Base-by-base conservation (phyloP, 1,284 basidiomycete genomes). In the Cutaneotrichosporon mucoides region DNA sequence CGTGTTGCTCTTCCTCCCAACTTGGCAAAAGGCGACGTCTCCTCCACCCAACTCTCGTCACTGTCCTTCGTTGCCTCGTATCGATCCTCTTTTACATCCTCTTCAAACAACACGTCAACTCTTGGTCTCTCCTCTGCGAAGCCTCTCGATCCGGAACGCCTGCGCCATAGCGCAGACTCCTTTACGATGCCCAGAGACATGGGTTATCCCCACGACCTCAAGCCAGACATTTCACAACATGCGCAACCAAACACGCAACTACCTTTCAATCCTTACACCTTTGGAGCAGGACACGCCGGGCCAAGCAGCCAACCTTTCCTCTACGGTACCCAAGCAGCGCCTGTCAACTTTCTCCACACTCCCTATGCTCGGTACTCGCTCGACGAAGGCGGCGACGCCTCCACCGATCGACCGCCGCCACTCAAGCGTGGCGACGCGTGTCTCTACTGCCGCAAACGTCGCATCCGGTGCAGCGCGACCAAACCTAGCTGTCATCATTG, bases 401-500 rank as follows among this genome's bases (percentile, higher is more conserved):
- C 38, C 6, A 4, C 38, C 38, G 38, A 41, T 16, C 50, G 40
- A 0, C 38, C 59, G 2, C 53, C 63, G 9, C 71, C 73, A 0
- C 64, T 76, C 42, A 71, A 67, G 51, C 67, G 74, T 7, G 75
- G 75, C 10, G 73, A 75, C 53, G 75, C 75, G 3, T 76, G 75
- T 55, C 57, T 75, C 15, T 75, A 75, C 62, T 76, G 75, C 60
- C 69, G 75, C 11, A 71, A 73, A 53, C 65, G 75, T 2, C 60
- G 75, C 11, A 75, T 75, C 38, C 52, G 65, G n/a, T 76, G 75
- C 63, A 69, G 69, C 15, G 73, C 72, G 6, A 60, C 60, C 6
- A 75, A 75, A 53, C 73, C 73, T 1, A 56, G 66, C 5, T 76
- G 75, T 59, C 60, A 69, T 9, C 69, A 75, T 58, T 76, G 75